phyloP scores from a whole-genome alignment of 305 asterid genomes.

The Fraxinus dipetala region DNA sequence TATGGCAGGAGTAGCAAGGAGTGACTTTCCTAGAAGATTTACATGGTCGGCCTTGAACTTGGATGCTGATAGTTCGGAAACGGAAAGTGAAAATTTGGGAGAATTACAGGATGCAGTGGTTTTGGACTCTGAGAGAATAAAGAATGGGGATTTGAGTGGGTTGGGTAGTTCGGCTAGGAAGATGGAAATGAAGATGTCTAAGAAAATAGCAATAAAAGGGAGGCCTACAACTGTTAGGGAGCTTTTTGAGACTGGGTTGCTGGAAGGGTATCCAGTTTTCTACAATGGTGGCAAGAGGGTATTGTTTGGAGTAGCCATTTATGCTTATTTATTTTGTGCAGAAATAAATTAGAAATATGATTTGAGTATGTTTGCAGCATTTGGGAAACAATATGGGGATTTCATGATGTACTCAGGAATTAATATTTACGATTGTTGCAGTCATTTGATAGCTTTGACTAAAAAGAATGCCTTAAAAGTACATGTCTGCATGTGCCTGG shows the following conservation, averaged over 20 bases:
- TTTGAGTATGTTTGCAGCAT: neutral
- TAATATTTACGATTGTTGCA: neutral
- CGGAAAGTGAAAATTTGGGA: conserved; percentile 31
- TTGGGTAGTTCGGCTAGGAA: conserved; percentile 43
- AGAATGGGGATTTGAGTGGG: conserved; percentile 28
- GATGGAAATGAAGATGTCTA: conserved; percentile 68
- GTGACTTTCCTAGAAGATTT: conserved; percentile 41
- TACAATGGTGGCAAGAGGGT: conserved; percentile 97
- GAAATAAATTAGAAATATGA: neutral
- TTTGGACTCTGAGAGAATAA: conserved; percentile 46
- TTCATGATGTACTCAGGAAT: neutral
- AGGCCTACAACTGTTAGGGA: conserved; percentile 83
- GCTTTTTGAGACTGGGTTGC: conserved; percentile 88
- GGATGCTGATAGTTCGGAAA: conserved; percentile 31
- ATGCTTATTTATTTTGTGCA: neutral
- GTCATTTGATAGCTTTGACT: neutral
- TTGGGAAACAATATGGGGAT: neutral
- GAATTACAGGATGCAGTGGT: conserved; percentile 48
- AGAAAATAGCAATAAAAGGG: conserved; percentile 52
- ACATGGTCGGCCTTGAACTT: conserved; percentile 50
- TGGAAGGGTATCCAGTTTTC: conserved; percentile 96
- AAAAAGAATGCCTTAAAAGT: neutral
- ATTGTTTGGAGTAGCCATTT: neutral
- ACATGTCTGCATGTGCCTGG: neutral
- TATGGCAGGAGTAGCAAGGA: conserved; percentile 9